Percentiles rank a stretch among this genome's conserved stretches.
Evolutionary conservation across 1,284 basidiomycete species (phyloP).

Genomic region (Trametes sp.): DNA sequence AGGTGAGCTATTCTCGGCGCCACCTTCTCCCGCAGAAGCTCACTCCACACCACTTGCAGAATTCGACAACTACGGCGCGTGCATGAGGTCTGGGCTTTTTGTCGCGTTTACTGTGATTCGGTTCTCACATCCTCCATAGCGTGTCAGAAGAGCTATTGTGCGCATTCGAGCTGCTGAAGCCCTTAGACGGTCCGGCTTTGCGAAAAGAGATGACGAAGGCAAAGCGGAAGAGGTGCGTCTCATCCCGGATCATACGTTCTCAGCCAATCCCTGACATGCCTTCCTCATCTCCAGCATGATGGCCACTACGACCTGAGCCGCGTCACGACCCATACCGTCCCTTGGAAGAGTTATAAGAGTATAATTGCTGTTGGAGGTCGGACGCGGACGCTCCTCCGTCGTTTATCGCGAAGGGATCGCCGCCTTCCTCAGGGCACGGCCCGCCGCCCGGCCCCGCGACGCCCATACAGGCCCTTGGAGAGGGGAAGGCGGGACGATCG

Average conservation of each 20-base stretch:
- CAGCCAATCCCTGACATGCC: background rate
- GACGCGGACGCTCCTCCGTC: conserved; percentile 18
- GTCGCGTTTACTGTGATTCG: conserved; percentile 12
- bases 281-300: conserved; percentile 36
- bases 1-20: conserved; percentile 63
- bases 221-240: conserved; percentile 88
- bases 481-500: conserved; percentile 18
- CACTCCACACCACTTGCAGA: conserved; percentile 54
- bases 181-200: conserved; percentile 92
- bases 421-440: conserved; percentile 18
- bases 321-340: conserved; percentile 25
- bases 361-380: conserved; percentile 37
- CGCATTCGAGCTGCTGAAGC: conserved; percentile 97
- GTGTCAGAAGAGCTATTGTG: conserved; percentile 98
- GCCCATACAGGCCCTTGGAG: conserved; percentile 6
- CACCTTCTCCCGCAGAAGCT: conserved; percentile 22
- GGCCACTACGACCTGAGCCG: conserved; percentile 40
- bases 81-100: conserved; percentile 74
- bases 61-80: conserved; percentile 98
- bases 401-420: conserved; percentile 9
- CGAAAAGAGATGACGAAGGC: conserved; percentile 99
- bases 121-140: conserved; percentile 51
- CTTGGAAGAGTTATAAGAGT: conserved; percentile 40
- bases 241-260: background rate
- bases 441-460: background rate